Conservation (phyloP, 2,329 filamentous ascomycete genomes). For the Alternaria ventricosa region DNA sequence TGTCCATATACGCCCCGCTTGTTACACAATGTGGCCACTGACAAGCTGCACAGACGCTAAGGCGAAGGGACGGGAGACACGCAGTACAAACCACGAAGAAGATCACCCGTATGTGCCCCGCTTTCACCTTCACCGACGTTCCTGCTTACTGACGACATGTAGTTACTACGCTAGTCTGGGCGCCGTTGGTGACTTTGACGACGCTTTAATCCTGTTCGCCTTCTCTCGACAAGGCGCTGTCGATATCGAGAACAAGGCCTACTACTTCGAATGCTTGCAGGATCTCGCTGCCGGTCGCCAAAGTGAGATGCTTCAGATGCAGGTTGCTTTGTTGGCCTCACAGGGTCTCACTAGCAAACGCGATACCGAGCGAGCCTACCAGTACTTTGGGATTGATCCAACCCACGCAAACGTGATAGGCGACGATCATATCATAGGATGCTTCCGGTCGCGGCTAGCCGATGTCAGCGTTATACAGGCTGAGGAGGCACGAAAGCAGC, state of each 20-base stretch:
- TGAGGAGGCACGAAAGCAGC: constrained; percentile 61
- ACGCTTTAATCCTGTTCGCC: constrained; percentile 66
- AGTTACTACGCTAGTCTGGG: constrained; percentile 69
- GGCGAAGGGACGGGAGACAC: constrained; percentile 30
- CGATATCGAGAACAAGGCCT: constrained; percentile 62
- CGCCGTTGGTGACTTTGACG: constrained; percentile 66
- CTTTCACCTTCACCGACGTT: not conserved
- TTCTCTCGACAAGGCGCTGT: constrained; percentile 65
- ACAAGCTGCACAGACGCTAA: constrained; percentile 32
- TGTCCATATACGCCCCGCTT: constrained; percentile 1
- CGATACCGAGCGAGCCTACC: constrained; percentile 65
- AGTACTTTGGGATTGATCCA: constrained; percentile 62
- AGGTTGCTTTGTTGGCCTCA: constrained; percentile 64
- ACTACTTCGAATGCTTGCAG: constrained; percentile 71
- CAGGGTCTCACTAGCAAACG: constrained; percentile 63
- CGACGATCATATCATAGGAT: constrained; percentile 68
- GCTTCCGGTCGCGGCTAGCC: constrained; percentile 65
- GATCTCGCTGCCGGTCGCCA: constrained; percentile 63
- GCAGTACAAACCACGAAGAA: constrained; percentile 41
- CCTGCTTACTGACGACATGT: constrained; percentile 23
- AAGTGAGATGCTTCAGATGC: constrained; percentile 64
- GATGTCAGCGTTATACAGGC: constrained; percentile 62
- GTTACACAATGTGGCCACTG: constrained; percentile 10
- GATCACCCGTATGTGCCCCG: constrained; percentile 41
- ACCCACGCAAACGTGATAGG: constrained; percentile 49